Percentiles rank a stretch among this genome's conserved stretches.
These are phyloP conservation scores for Fonsecaea nubica DNA, from an alignment of 2,329 filamentous ascomycete genomes.

Conservation along the genomic window DNA sequence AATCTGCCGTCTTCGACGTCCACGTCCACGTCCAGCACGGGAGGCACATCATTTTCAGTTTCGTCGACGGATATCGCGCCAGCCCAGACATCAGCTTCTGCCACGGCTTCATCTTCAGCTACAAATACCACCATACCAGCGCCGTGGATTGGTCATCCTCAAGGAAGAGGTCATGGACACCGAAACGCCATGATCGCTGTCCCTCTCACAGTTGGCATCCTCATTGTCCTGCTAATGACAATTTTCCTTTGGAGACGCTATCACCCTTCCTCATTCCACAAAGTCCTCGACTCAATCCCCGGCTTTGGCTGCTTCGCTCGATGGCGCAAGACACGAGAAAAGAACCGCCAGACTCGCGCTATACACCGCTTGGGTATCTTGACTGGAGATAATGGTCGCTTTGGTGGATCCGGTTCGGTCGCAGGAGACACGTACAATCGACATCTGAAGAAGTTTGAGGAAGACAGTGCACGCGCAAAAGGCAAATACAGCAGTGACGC, in stretches of 20 bases:
- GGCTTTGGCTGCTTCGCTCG: constrained; percentile 10
- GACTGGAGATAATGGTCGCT: constrained; percentile 14
- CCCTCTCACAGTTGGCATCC: constrained; percentile 13
- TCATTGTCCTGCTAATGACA: not conserved
- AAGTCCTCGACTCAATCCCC: constrained; percentile 6
- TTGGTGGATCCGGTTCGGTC: not conserved
- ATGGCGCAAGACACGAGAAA: constrained; percentile 22
- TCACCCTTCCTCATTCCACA: constrained; percentile 21
- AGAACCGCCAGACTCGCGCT: constrained; percentile 13
- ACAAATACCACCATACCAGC: not conserved
- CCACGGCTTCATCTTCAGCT: not conserved
- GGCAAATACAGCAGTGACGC: constrained; percentile 28
- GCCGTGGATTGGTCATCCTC: not conserved
- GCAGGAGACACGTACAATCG: constrained; percentile 19
- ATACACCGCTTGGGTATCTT: constrained; percentile 17
- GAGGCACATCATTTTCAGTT: not conserved
- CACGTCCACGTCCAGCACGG: not conserved
- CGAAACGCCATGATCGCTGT: constrained; percentile 17
- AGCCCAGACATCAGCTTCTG: not conserved
- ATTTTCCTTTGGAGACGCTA: constrained; percentile 27
- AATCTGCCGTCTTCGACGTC: not conserved
- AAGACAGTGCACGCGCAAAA: constrained; percentile 22
- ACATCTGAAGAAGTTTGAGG: constrained; percentile 27
- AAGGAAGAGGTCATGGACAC: constrained; percentile 4
- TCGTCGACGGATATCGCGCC: not conserved